These are phyloP conservation scores for Pythium insidiosum DNA, from an alignment of 352 stramenopile species.

Conservation along the genomic window DNA sequence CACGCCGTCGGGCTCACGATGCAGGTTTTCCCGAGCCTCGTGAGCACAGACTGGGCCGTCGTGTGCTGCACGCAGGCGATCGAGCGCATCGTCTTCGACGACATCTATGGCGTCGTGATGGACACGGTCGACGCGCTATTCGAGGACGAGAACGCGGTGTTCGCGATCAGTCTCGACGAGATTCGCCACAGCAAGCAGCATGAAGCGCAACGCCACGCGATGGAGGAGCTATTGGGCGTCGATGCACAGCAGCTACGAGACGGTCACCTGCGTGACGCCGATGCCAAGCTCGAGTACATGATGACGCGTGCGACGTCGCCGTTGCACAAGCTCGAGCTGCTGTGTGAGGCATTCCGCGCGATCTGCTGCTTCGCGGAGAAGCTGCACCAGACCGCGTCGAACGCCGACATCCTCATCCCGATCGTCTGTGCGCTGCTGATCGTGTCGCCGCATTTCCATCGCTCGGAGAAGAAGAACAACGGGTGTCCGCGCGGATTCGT, in stretches of 20 bases:
- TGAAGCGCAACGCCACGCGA: constrained; percentile 13
- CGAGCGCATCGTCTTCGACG: constrained; percentile 57
- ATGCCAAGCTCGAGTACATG: constrained; percentile 33
- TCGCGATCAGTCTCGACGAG: constrained; percentile 34
- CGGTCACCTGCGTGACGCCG: constrained; percentile 32
- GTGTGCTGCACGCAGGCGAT: constrained; percentile 41
- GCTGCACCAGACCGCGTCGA: constrained; percentile 49
- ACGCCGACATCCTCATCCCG: constrained; percentile 64
- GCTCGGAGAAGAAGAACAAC: constrained; percentile 9
- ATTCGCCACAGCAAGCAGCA: constrained; percentile 50
- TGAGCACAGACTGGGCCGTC: constrained; percentile 38
- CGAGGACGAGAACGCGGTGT: constrained; percentile 27
- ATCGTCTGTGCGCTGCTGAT: constrained; percentile 59
- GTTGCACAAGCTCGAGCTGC: constrained; percentile 50
- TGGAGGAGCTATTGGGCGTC: not conserved
- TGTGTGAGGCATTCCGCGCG: constrained; percentile 46
- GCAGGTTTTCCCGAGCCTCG: constrained; percentile 49
- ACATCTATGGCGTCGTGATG: constrained; percentile 58
- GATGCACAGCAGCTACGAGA: not conserved
- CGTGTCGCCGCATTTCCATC: constrained; percentile 12
- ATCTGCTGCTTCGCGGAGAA: constrained; percentile 65
- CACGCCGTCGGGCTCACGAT: constrained; percentile 48
- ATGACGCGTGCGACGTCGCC: constrained; percentile 39
- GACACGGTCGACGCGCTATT: constrained; percentile 38
- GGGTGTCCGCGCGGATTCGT: too few relatives aligned